Conservation (phyloP, 2,329 filamentous ascomycete genomes). For the Eutypa lata region DNA sequence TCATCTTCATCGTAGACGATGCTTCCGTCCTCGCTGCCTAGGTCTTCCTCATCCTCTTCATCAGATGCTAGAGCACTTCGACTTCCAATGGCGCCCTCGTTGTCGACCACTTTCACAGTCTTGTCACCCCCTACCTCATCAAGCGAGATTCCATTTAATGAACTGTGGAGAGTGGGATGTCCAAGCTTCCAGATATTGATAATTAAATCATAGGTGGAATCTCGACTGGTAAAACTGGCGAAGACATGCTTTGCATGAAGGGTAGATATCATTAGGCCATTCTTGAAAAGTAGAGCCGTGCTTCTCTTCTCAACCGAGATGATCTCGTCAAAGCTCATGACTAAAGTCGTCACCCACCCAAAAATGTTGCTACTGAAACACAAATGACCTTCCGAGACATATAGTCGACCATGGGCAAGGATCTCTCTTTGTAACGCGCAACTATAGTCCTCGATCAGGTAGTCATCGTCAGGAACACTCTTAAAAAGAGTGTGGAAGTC, state of each 20-base stretch:
- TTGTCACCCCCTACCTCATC: conserved; percentile 84
- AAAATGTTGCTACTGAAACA: conserved; percentile 99
- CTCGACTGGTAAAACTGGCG: conserved; percentile 88
- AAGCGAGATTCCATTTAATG: conserved; percentile 80
- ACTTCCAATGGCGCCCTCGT: conserved; percentile 39
- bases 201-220: conserved; percentile 94
- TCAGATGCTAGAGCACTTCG: conserved; percentile 57
- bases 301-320: conserved; percentile 96
- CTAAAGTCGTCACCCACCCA: conserved; percentile 94
- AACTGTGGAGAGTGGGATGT: conserved; percentile 87
- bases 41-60: conserved; percentile 48
- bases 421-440: conserved; percentile 96
- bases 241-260: conserved; percentile 94
- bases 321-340: conserved; percentile 98
- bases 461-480: conserved; percentile 96
- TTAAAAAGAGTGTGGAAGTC: conserved; percentile 94
- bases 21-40: conserved; percentile 62
- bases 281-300: conserved; percentile 93
- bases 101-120: conserved; percentile 74
- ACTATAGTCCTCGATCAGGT: conserved; percentile 97
- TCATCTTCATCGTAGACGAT: conserved; percentile 80
- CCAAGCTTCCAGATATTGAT: conserved; percentile 98
- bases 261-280: conserved; percentile 94
- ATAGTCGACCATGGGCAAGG: conserved; percentile 85
- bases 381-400: conserved; percentile 94